These are phyloP conservation scores for Claviceps lovelessii DNA, from an alignment of 2,329 filamentous ascomycete genomes.

Conservation along the genomic window DNA sequence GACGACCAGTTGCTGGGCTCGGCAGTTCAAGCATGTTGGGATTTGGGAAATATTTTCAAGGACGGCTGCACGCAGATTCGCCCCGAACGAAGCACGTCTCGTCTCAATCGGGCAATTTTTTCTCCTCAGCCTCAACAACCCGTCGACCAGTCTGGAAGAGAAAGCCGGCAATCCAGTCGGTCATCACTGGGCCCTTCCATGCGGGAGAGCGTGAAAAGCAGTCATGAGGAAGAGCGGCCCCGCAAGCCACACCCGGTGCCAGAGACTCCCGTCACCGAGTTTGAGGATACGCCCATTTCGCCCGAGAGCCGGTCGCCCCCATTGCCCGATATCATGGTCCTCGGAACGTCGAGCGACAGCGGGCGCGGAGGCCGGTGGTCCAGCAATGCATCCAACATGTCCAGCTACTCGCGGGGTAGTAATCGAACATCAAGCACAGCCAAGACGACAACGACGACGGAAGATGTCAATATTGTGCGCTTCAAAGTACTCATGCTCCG, in stretches of 20 bases:
- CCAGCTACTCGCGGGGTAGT: slow-evolving; percentile 61
- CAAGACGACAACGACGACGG: slow-evolving; percentile 51
- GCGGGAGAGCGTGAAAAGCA: slow-evolving; percentile 36
- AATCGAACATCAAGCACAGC: slow-evolving; percentile 55
- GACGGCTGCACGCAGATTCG: slow-evolving; percentile 83
- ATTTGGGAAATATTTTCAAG: slow-evolving; percentile 82
- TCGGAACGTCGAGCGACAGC: slow-evolving; percentile 52
- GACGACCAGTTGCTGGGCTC: slow-evolving; percentile 79
- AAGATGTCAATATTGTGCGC: slow-evolving; percentile 64
- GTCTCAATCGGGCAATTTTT: slow-evolving; percentile 66
- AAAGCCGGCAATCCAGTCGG: slow-evolving; percentile 37
- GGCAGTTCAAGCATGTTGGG: slow-evolving; percentile 87
- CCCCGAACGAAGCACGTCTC: slow-evolving; percentile 72
- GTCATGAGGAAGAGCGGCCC: slow-evolving; percentile 31
- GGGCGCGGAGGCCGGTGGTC: slow-evolving; percentile 62
- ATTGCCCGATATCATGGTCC: slow-evolving; percentile 75
- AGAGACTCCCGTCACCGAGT: slow-evolving; percentile 89
- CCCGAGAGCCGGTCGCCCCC: slow-evolving; percentile 62
- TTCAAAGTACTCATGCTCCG: slow-evolving; percentile 70
- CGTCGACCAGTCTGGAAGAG: slow-evolving; percentile 32
- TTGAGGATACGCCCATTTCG: slow-evolving; percentile 78
- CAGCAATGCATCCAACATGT: slow-evolving; percentile 64
- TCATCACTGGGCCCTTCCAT: slow-evolving; percentile 34
- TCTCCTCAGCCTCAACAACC: slow-evolving; percentile 31
- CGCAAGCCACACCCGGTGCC: slow-evolving; percentile 42